Evolutionary conservation across 2,329 filamentous ascomycete species (phyloP), one percentile per base, ranked within the genome.

Genomic region (Fusarium sp.): DNA sequence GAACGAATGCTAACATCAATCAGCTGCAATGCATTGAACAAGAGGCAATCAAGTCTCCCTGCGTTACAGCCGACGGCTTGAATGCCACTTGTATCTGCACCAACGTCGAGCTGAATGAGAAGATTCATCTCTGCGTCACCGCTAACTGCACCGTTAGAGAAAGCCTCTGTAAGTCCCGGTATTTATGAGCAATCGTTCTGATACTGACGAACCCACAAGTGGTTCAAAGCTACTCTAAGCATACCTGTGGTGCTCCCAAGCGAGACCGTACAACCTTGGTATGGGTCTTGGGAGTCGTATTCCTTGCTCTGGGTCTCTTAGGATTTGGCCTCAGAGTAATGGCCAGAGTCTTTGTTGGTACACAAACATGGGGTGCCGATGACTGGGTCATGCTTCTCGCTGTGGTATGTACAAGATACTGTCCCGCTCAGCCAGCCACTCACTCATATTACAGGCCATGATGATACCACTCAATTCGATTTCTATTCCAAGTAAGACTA

Each of bases 31-130:
- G 62, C 9, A 65, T 65, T 7, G 43, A 65, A 8, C 28, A 42
- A 7, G 44, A 51, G 17, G 56, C 54, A 0, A 28, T 65, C 7
- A 65, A 65, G 11, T 65, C 62, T n/a, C 5, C 61, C 10, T 65
- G 62, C 21, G 28, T 31, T 31, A 11, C 28, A 13, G 28, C 28
- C 9, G 28, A 31, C 5, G 47, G 34, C 21, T 10, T 60, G 19
- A 65, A 65, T 15, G 36, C 14, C 8, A 65, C 62, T 1, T 65
- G 62, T 4, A 65, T 65, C 17, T 65, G 62, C n/a, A 60, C 60
- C 15, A 60, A 65, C 2, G 43, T 39, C 7, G 62, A 65, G 19
- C 17, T 65, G 31, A 59, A 50, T 28, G 33, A 65, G 13, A 55
- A 65, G 47, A 60, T 65, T 11, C 13, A 47, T 2, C 33, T 45